Conservation (phyloP, 129 eudicot genomes). For the Arctium minus region DNA sequence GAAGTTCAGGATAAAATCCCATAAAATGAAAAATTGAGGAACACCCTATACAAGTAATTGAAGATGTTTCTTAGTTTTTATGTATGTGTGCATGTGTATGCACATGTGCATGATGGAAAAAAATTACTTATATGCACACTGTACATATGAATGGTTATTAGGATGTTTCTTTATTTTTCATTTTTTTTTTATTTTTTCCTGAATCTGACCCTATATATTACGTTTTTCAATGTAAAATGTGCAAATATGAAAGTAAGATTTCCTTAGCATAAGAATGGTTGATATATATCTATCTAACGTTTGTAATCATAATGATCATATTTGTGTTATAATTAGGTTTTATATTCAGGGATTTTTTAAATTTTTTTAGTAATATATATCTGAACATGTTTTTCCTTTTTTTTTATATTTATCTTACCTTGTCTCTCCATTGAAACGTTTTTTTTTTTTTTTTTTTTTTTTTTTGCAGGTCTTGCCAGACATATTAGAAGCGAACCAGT, state of each 20-base stretch:
- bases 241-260: not conserved
- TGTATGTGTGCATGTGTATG: too few species aligned
- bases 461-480: not conserved
- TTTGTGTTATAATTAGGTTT: not conserved
- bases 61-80: too few species aligned
- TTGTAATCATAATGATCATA: not conserved
- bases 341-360: not conserved
- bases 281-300: too few species aligned
- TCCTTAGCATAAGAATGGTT: too few species aligned
- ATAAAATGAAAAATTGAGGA: too few species aligned
- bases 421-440: not conserved
- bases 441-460: not conserved
- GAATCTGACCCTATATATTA: not conserved
- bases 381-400: not conserved
- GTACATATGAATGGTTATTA: not conserved
- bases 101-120: too few species aligned
- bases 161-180: not conserved
- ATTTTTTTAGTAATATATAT: too few species aligned
- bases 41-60: too few species aligned
- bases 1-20: too few species aligned
- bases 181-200: not conserved
- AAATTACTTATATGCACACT: too few species aligned
- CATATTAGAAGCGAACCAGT: not conserved
- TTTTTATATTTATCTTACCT: not conserved
- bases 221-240: not conserved